Conservation (phyloP, 2,329 filamentous ascomycete genomes). For the Curvularia lunata region DNA sequence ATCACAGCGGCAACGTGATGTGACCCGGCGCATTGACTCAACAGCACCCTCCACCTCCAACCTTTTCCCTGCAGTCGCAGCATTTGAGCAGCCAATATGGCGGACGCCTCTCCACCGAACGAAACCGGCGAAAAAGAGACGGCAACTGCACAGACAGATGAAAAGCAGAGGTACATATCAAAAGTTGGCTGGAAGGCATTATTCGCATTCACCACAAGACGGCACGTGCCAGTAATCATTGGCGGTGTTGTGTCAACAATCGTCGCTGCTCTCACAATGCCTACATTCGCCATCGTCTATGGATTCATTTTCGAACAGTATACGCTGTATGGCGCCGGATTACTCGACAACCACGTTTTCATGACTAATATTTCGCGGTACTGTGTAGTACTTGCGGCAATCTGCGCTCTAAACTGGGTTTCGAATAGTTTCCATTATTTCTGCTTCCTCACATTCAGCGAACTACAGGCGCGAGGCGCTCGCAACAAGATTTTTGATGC, state of each 20-base stretch:
- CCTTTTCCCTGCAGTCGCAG: neutral
- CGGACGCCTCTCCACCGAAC: constrained; percentile 18
- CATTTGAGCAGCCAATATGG: constrained; percentile 18
- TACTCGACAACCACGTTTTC: constrained; percentile 58
- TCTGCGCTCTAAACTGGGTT: constrained; percentile 72
- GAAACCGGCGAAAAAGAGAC: constrained; percentile 25
- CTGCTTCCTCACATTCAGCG: constrained; percentile 78
- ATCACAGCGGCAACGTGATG: constrained; percentile 9
- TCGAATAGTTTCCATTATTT: constrained; percentile 70
- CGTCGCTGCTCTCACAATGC: constrained; percentile 67
- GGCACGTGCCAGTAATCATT: constrained; percentile 63
- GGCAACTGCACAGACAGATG: constrained; percentile 13
- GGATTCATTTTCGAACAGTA: constrained; percentile 78
- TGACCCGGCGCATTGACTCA: constrained; percentile 6
- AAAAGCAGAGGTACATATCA: constrained; percentile 31
- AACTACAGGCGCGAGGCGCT: constrained; percentile 74
- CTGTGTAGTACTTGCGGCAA: constrained; percentile 65
- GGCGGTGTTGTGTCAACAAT: constrained; percentile 64
- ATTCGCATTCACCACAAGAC: constrained; percentile 73
- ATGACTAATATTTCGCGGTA: constrained; percentile 63
- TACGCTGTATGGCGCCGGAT: constrained; percentile 66
- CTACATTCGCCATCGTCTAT: constrained; percentile 71
- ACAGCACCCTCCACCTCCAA: neutral
- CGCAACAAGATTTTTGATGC: constrained; percentile 70
- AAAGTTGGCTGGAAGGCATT: constrained; percentile 61